Evolutionary conservation across 345 rosid genomes (phyloP), one percentile per base, ranked within the genome.

Genomic region (Citrus mangshanensis): DNA sequence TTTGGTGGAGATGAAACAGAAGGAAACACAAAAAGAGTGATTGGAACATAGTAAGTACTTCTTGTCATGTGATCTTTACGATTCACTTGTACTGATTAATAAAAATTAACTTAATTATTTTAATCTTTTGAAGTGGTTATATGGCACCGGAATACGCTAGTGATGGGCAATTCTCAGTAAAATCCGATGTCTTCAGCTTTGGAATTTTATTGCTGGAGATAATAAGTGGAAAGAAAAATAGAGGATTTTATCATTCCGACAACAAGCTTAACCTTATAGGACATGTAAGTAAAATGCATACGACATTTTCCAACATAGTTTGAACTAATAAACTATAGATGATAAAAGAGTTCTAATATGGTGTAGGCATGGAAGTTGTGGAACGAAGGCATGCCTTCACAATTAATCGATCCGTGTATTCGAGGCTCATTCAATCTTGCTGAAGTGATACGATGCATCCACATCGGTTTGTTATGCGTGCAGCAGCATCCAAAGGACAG

Each of bases 181-280:
- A 87, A 76, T 87, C 88, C 0, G 85, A 87, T 79, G 86, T 85
- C 27, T 85, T 87, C 24, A 87, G 87, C 77, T 83, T 81, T 19
- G 89, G 88, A 10, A 75, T 85, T 24, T 66, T 87, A 22, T 0
- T 35, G 38, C 6, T 35, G 7, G 38, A 35, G 38, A 35, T 35
- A 6, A 1, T 35, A 35, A 35, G 38, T 35, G 38, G 38, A 35
- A 35, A 35, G 30, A 28, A 6, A 35, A 35, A 35, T 35, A 35
- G 7, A 6, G 38, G 38, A 35, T 35, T 35, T 35, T 35, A 35
- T 6, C 38, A 35, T 35, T 35, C 7, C 1, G 38, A 35, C 38
- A 5, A 35, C 38, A 35, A 6, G 7, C 7, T 35, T 35, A 35
- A 35, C 7, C 38, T 35, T 6, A 35, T 35, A 5, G 38, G 38